A percentile compares a stretch with the other conserved stretches of the same genome.
Conservation (phyloP, 2,329 filamentous ascomycete genomes). For the Diaporthe sp. region DNA sequence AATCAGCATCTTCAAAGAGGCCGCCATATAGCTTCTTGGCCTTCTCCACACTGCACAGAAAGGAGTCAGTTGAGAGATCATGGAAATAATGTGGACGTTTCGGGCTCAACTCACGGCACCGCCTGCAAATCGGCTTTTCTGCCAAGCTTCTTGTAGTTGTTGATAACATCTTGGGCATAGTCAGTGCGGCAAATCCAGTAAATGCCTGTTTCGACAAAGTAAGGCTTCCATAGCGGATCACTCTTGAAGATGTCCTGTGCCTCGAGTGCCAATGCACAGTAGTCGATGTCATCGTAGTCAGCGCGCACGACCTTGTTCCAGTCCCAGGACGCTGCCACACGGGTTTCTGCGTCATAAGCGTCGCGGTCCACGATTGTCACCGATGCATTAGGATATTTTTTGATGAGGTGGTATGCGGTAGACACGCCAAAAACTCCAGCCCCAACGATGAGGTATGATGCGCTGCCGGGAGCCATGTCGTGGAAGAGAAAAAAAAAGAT, state of each 20-base stretch:
- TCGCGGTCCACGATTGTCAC: slow-evolving; percentile 71
- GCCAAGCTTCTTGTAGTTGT: slow-evolving; percentile 64
- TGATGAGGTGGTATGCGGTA: slow-evolving; percentile 73
- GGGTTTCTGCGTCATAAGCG: slow-evolving; percentile 59
- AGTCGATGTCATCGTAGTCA: slow-evolving; percentile 75
- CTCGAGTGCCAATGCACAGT: slow-evolving; percentile 74
- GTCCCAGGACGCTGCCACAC: slow-evolving; percentile 76
- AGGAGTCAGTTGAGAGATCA: not conserved
- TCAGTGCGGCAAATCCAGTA: slow-evolving; percentile 66
- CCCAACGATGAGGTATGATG: slow-evolving; percentile 70
- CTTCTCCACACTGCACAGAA: slow-evolving; percentile 49
- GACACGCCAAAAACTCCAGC: slow-evolving; percentile 76
- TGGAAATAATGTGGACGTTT: not conserved
- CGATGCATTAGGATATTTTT: slow-evolving; percentile 60
- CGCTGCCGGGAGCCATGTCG: not conserved
- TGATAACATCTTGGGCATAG: slow-evolving; percentile 63
- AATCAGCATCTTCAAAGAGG: slow-evolving; percentile 71
- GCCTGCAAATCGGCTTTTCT: slow-evolving; percentile 56
- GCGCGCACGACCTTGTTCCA: slow-evolving; percentile 80
- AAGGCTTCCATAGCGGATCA: slow-evolving; percentile 67
- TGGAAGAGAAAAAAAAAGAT: not conserved
- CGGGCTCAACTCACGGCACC: slow-evolving; percentile 47
- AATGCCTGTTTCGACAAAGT: slow-evolving; percentile 72
- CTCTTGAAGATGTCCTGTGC: slow-evolving; percentile 72
- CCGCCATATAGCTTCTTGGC: slow-evolving; percentile 66